Base-by-base conservation (phyloP, 2,329 filamentous ascomycete species). In the Colletotrichum graminicola region DNA sequence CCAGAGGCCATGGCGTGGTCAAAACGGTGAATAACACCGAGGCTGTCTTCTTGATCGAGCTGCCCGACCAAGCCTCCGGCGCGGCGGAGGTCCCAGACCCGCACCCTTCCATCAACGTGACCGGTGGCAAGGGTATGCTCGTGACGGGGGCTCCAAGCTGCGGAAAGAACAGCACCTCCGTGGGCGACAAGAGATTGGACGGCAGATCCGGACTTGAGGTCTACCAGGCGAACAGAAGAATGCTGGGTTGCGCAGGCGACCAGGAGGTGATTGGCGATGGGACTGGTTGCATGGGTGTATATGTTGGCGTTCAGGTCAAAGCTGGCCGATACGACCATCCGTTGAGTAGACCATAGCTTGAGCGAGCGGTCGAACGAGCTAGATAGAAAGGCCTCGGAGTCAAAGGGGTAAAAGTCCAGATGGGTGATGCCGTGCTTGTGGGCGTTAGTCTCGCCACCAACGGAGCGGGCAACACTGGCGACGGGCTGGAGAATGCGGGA, bases 221-320 rank as follows among this genome's bases (percentile, higher is more conserved):
- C 95, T 7, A 98, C 90, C 8, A 98, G 88, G 21, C 94, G 91
- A 18, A 97, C 92, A 34, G 93, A 88, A 8, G 94, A 93, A 78
- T 96, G 91, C 74, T 97, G 94, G 0, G 94, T 97, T 0, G 93
- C 95, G 77, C 94, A 96, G 12, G 95, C 94, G 12, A 98, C 93
- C 5, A 97, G 87, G 0, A 97, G 85, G 77, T 94, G 87, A 63
- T 89, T 83, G 67, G 94, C 88, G 69, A 95, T 83, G 52, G 91
- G 88, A 0, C 94, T 97, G 34, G 93, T 87, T 0, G 93, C 90
- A 79, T 97, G 94, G 1, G 92, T 91, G 80, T 94, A 94, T 59
- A 94, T 85, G 41, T 91, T 91, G 5, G 89, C 87, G 62, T 88
- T 89, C 32, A 95, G 85, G 71, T 90, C 85, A 76, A 94, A 95